These are phyloP conservation scores for Domatiomyces catenatus DNA, from an alignment of 2,329 filamentous ascomycete species.

Conservation along the genomic window DNA sequence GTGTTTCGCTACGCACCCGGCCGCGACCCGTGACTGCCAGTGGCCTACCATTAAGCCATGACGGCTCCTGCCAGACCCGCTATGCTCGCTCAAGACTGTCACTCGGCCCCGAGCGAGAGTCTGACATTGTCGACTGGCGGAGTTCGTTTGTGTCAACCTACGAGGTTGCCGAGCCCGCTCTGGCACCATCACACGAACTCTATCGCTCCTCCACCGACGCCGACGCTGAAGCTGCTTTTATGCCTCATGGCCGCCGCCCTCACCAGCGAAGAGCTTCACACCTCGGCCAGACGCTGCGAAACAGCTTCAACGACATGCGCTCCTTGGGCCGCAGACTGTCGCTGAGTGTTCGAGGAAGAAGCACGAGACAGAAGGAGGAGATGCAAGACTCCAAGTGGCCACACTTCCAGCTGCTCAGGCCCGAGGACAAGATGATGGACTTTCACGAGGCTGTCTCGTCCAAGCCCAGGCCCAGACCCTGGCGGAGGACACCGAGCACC, in stretches of 20 bases:
- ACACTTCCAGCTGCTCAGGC: slow-evolving; percentile 4
- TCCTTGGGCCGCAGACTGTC: slow-evolving; percentile 16
- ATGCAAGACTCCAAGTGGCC: slow-evolving; percentile 5
- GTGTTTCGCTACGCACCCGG: not conserved
- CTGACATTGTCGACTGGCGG: slow-evolving; percentile 11
- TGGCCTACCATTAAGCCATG: not conserved
- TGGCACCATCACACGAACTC: not conserved
- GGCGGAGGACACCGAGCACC: slow-evolving; percentile 5
- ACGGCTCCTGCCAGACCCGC: not conserved
- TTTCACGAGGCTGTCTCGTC: slow-evolving; percentile 9
- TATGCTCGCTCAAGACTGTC: slow-evolving; percentile 2
- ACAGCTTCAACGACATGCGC: slow-evolving; percentile 13
- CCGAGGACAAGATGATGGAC: slow-evolving; percentile 12
- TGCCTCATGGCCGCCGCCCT: not conserved
- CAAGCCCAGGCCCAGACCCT: slow-evolving; percentile 7
- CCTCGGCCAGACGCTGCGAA: slow-evolving; percentile 13
- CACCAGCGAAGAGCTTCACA: slow-evolving; percentile 13
- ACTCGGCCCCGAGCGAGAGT: slow-evolving; percentile 3
- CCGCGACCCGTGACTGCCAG: not conserved
- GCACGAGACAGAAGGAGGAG: slow-evolving; percentile 10
- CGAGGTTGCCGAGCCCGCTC: not conserved
- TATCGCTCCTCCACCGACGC: not conserved
- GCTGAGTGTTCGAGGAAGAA: slow-evolving; percentile 12
- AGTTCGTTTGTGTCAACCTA: not conserved
- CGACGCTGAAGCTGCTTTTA: not conserved